A percentile compares a stretch with the other conserved stretches of the same genome.
Evolutionary conservation across 768 basidiomycete species (phyloP).

Genomic region (Mycena maculata): DNA sequence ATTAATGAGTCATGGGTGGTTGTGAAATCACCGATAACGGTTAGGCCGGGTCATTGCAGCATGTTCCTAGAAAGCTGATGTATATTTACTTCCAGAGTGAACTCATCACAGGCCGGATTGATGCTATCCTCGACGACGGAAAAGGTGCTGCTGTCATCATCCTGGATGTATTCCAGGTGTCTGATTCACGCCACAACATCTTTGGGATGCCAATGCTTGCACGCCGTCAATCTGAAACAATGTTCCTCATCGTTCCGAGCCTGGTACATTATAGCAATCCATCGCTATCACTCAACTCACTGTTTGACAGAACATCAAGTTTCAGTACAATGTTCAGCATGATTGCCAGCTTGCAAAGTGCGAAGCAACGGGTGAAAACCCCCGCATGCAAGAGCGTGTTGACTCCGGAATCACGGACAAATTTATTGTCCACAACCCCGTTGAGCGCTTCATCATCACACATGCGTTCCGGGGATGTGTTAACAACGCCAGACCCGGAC

Average conservation of each 20-base stretch:
- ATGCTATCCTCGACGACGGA: neutral
- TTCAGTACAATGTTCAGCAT: constrained; percentile 41
- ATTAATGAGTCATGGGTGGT: constrained; percentile 6
- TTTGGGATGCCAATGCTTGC: constrained; percentile 26
- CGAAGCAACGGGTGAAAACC: constrained; percentile 13
- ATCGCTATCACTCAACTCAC: neutral
- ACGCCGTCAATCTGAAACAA: constrained; percentile 5
- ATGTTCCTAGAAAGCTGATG: neutral
- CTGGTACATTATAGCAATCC: neutral
- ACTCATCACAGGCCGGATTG: neutral
- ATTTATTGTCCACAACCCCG: constrained; percentile 33
- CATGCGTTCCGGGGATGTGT: too few species aligned
- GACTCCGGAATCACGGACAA: constrained; percentile 24
- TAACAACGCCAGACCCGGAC: too few species aligned
- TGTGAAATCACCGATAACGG: neutral
- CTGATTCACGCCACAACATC: constrained; percentile 1
- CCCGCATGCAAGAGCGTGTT: constrained; percentile 37
- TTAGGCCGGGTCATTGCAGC: neutral
- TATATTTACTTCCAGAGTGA: neutral
- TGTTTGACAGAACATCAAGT: constrained; percentile 20
- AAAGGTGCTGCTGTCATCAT: constrained; percentile 10
- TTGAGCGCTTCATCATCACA: constrained; percentile 37
- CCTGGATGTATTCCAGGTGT: constrained; percentile 17
- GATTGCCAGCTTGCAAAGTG: constrained; percentile 36
- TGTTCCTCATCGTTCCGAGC: neutral